Evolutionary conservation across 2,329 filamentous ascomycete species (phyloP).

Genomic region (Fusarium armeniacum): DNA sequence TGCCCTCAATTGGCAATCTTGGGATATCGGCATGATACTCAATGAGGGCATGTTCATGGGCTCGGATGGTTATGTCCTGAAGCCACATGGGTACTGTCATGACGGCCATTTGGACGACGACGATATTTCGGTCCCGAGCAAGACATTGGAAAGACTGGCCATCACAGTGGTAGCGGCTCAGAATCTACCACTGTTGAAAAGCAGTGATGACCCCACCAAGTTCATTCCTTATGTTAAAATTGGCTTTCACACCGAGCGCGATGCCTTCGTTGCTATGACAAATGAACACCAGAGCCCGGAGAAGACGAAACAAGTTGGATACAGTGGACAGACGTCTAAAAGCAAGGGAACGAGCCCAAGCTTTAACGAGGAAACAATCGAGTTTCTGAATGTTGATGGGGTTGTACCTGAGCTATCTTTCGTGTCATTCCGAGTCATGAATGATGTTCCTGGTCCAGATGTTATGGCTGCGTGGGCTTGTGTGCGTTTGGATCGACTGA

Average conservation of each 20-base stretch:
- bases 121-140: neutral
- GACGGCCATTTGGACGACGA: fast-evolving
- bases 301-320: neutral
- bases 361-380: slow-evolving; percentile 14
- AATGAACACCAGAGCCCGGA: neutral
- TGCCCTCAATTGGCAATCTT: slow-evolving; percentile 95
- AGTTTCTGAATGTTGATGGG: slow-evolving; percentile 12
- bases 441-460: slow-evolving; percentile 19
- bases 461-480: slow-evolving; percentile 22
- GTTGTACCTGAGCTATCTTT: slow-evolving; percentile 21
- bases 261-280: slow-evolving; percentile 5
- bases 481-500: slow-evolving; percentile 13
- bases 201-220: neutral
- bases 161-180: slow-evolving; percentile 17
- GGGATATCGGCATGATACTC: slow-evolving; percentile 93
- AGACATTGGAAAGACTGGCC: neutral
- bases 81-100: slow-evolving; percentile 75
- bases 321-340: slow-evolving; percentile 11
- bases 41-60: slow-evolving; percentile 97
- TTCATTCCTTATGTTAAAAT: slow-evolving; percentile 25
- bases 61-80: slow-evolving; percentile 85
- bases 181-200: slow-evolving; percentile 9
- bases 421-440: slow-evolving; percentile 15
- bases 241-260: slow-evolving; percentile 10
- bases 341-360: slow-evolving; percentile 10